Conservation (phyloP, 768 basidiomycete species). For the Trametes cinnabarina region DNA sequence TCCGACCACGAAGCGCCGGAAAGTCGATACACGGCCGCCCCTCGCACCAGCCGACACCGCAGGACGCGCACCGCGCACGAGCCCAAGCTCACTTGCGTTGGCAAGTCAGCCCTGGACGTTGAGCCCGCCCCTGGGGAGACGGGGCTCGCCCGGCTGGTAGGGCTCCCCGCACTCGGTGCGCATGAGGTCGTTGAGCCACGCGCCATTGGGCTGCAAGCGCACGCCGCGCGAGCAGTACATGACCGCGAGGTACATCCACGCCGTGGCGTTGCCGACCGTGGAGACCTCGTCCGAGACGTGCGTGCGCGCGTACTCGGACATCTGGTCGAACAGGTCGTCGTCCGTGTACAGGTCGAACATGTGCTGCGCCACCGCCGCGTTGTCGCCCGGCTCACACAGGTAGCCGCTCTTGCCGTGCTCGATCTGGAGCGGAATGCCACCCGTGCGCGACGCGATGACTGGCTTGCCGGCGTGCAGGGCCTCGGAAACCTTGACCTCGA, state of each 20-base stretch:
- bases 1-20: neutral
- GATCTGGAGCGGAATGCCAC: slow-evolving; percentile 93
- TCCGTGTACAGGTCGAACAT: slow-evolving; percentile 79
- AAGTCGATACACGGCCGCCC: too few species aligned
- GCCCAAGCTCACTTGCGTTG: too few species aligned
- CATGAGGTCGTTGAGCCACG: slow-evolving; percentile 82
- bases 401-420: slow-evolving; percentile 86
- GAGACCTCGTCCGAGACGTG: slow-evolving; percentile 84
- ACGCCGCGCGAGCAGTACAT: slow-evolving; percentile 70
- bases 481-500: slow-evolving; percentile 96
- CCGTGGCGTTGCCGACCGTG: slow-evolving; percentile 76
- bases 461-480: slow-evolving; percentile 90
- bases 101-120: slow-evolving; percentile 51
- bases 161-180: slow-evolving; percentile 72
- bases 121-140: slow-evolving; percentile 60
- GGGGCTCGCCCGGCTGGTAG: slow-evolving; percentile 67
- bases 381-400: slow-evolving; percentile 76
- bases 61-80: neutral
- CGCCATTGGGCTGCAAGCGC: slow-evolving; percentile 77
- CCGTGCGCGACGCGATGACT: slow-evolving; percentile 79
- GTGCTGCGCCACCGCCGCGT: slow-evolving; percentile 69
- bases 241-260: slow-evolving; percentile 70
- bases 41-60: neutral
- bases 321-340: slow-evolving; percentile 49
- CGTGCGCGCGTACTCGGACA: slow-evolving; percentile 50